Conservation (phyloP, 441 rosid genomes). For the Jatropha multifida region DNA sequence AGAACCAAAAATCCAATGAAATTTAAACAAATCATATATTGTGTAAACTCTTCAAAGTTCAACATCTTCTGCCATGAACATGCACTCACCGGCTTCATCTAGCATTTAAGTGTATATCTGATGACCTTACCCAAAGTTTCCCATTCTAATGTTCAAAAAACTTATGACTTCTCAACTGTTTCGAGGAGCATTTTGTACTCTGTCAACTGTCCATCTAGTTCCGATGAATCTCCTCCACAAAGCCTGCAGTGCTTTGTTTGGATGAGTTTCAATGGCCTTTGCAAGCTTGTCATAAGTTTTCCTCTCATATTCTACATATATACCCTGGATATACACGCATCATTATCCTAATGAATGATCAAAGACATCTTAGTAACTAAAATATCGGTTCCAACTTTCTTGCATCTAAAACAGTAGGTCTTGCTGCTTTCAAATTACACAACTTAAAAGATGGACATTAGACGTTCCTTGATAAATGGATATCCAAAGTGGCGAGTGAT, state of each 20-base stretch:
- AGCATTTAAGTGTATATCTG: no score
- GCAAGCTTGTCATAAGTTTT: constrained; percentile 36
- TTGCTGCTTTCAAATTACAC: no score
- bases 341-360: background rate
- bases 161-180: background rate
- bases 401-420: background rate
- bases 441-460: no score
- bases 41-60: no score
- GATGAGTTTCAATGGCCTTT: constrained; percentile 41
- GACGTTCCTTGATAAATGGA: no score
- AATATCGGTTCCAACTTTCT: background rate
- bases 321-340: constrained; percentile 29
- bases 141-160: no score
- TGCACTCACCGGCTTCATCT: no score
- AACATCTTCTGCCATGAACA: no score
- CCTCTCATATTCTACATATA: constrained; percentile 41
- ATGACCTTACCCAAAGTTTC: no score
- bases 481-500: no score
- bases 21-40: no score
- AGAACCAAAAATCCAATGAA: no score
- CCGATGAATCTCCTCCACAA: constrained; percentile 43
- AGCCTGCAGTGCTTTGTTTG: constrained; percentile 41
- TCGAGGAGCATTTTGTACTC: background rate
- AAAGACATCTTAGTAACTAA: background rate
- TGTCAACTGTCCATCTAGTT: constrained; percentile 39